These are phyloP conservation scores for Salisapilia sapeloensis DNA, from an alignment of 352 stramenopile genomes.

Conservation along the genomic window DNA sequence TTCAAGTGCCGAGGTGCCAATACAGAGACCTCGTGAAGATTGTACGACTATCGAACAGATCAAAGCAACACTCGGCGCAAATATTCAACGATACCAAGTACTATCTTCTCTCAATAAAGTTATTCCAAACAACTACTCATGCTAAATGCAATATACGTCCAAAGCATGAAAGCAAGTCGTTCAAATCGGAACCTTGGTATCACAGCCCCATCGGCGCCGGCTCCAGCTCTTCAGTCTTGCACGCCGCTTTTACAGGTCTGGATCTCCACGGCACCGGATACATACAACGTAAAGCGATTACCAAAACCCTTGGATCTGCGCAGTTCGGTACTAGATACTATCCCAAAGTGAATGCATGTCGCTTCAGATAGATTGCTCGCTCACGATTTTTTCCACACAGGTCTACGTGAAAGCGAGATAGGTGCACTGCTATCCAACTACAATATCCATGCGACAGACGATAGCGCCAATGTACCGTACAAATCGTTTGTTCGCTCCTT, in stretches of 20 bases:
- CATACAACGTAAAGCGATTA: conserved; percentile 11
- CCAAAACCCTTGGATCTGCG: conserved; percentile 11
- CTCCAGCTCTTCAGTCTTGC: conserved; percentile 25
- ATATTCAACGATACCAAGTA: conserved; percentile 7
- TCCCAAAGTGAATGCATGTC: no score
- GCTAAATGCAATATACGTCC: no score
- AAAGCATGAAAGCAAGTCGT: conserved; percentile 22
- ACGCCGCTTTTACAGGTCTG: conserved; percentile 17
- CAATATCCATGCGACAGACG: conserved; percentile 3
- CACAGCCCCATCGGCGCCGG: conserved; percentile 21
- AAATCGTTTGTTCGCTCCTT: conserved; percentile 22
- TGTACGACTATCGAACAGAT: no score
- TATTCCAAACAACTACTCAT: neutral
- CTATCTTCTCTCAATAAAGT: neutral
- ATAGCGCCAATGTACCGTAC: conserved; percentile 17
- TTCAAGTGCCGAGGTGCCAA: conserved; percentile 1
- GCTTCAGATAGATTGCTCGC: neutral
- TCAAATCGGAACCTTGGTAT: conserved; percentile 45
- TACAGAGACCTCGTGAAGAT: no score
- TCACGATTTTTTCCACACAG: conserved; percentile 2
- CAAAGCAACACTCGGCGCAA: conserved; percentile 1
- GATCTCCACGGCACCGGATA: conserved; percentile 17
- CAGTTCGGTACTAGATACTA: conserved; percentile 21
- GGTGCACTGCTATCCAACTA: conserved; percentile 14
- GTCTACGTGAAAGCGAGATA: conserved; percentile 13